Percentiles rank a stretch among this genome's conserved stretches.
Conservation (phyloP, 2,329 filamentous ascomycete species). For the Sporothrix dimorphospora region DNA sequence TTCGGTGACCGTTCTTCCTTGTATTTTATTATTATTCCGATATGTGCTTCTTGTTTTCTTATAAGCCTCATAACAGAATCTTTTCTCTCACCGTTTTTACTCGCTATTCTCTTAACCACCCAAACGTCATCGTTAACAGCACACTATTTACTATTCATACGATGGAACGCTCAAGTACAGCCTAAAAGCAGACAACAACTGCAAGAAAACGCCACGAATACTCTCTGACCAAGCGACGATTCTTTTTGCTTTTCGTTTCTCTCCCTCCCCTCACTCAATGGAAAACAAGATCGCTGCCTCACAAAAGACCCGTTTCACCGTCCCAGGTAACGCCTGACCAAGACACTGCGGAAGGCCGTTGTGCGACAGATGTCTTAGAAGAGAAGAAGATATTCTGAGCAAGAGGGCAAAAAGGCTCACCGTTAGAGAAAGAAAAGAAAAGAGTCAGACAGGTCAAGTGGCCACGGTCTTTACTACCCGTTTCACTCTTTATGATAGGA, state of each 20-base stretch:
- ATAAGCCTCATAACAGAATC: neutral
- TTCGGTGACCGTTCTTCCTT: slow-evolving; percentile 21
- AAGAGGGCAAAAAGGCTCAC: neutral
- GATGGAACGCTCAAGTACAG: neutral
- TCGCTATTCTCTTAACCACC: neutral
- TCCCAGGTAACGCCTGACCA: neutral
- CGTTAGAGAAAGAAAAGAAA: neutral
- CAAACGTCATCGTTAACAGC: neutral
- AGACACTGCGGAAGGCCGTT: neutral
- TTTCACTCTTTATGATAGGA: neutral
- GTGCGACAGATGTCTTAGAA: neutral
- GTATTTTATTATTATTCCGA: neutral
- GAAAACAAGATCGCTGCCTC: slow-evolving; percentile 11
- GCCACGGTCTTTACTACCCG: neutral
- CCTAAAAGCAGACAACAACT: neutral
- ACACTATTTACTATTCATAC: neutral
- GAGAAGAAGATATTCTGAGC: too few relatives aligned
- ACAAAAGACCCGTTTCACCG: neutral
- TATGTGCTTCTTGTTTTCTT: neutral
- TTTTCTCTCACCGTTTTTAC: neutral
- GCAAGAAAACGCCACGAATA: too few relatives aligned
- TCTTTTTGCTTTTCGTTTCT: neutral
- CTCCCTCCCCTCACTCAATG: neutral
- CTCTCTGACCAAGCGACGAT: neutral
- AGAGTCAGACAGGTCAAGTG: neutral